Base-by-base conservation (phyloP, 2,329 filamentous ascomycete genomes). In the Tolypocladium sp. region DNA sequence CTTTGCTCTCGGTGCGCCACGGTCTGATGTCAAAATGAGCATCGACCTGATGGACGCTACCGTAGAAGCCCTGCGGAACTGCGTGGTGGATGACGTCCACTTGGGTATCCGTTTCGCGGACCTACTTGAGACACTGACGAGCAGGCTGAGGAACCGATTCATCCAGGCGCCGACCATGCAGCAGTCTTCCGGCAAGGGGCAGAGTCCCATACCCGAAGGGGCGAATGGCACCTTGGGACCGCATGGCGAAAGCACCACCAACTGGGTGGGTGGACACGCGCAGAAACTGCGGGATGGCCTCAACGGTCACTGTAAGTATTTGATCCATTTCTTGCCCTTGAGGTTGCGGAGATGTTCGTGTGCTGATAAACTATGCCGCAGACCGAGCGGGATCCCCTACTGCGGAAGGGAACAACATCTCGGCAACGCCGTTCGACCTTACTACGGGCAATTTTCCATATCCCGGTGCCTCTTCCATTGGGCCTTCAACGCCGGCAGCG, bases 21-120 rank as follows among this genome's bases (percentile, higher is more conserved):
- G 90, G 66, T 86, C 86, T 58, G 90, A 94, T 64, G 88, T 93
- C 33, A 85, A 88, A 67, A 80, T 89, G 54, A 90, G 87, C 63
- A 87, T 94, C 37, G 81, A 82, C 8, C 78, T 94, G 35, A 88
- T 94, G 78, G 88, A 92, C 67, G 79, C 82, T 37, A 90, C 88
- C 0, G 88, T 92, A 0, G 80, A 87, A 63, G 89, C 88, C 1
- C 79, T 94, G 41, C 83, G 88, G 22, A 89, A 85, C 64, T 92
- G 88, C 62, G 88, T 92, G 8, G 90, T 93, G 4, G 90, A 94
- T 67, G 90, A 94, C 65, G 89, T 93, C 9, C 90, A 94, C 70
- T 80, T 94, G 5, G 90, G 88, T n/a, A 91, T 89, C 60, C 84
- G 90, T 9, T 94, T 94, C 66, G 89, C 90, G 22, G 89, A 92